Base-by-base conservation (phyloP, 495 filamentous ascomycete species). In the Podospora pseudoanserina region DNA sequence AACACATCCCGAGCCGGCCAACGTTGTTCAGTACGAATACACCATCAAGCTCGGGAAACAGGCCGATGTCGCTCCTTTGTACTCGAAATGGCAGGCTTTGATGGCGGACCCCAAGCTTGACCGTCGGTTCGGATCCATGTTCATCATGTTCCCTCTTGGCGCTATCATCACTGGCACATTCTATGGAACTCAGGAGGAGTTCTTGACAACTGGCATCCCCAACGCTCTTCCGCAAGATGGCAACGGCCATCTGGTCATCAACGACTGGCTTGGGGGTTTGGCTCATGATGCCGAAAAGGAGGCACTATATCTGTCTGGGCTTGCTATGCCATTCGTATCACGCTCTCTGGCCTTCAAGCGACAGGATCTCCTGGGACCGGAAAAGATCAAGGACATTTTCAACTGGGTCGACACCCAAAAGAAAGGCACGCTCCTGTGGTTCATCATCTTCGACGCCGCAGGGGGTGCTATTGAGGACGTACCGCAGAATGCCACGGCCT, bases 221-320 rank as follows among this genome's bases (percentile, higher is more conserved):
- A 72, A 78, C 26, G 73, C 75, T 34, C 74, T 87, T 2, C 86
- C 83, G 15, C 64, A 70, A 16, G 74, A 74, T 28, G 60, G 65
- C 0, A 71, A 74, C 2, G 71, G 71, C 3, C 79, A 70, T 49
- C 67, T 84, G 9, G 74, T 82, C n/a, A 57, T 87, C 30, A 81
- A 82, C 23, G 82, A 87, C 74, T 91, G 86, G 86, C 74, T 88
- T 5, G 84, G 79, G 0, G 76, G 85, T 66, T 67, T 87, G 0
- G 74, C 76, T 0, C 79, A 85, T 61, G 77, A 82, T 65, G 85
- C 81, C 16, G 81, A 88, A 68, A 79, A 85, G 39, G 79, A 81
- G 16, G 80, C 73, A 0, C 73, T 83, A 9, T 80, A 78, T 30
- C 74, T 80, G 3, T 78, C 80, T 18, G 81, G 85, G 60, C 74